These are phyloP conservation scores for Diaporthe velutina DNA, from an alignment of 2,329 filamentous ascomycete species.

Conservation along the genomic window DNA sequence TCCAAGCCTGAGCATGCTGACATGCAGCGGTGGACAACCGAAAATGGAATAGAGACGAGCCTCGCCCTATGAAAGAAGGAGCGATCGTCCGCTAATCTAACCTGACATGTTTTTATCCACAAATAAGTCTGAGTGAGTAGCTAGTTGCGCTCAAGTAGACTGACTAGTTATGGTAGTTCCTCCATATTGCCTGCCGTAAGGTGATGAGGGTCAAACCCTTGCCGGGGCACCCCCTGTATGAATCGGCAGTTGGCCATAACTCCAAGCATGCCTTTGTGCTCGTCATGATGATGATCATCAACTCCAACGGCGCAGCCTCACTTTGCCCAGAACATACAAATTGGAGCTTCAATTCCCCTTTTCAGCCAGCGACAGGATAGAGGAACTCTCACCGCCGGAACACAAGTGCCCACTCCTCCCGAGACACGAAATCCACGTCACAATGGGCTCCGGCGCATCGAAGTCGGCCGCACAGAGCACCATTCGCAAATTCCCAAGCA, in stretches of 20 bases:
- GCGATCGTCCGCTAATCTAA: background rate
- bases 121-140: background rate
- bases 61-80: background rate
- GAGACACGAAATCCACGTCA: background rate
- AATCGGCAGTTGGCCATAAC: background rate
- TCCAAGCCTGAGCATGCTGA: background rate
- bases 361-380: background rate
- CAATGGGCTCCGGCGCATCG: constrained; percentile 39
- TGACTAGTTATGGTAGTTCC: background rate
- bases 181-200: too few relatives aligned
- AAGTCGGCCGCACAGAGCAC: constrained; percentile 38
- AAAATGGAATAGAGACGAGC: background rate
- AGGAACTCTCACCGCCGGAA: too few relatives aligned
- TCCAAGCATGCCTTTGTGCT: constrained; percentile 7
- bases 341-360: background rate
- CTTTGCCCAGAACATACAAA: background rate
- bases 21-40: background rate
- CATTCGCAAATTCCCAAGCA: constrained; percentile 44
- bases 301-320: background rate
- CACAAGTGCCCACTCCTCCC: too few relatives aligned
- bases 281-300: constrained; percentile 34
- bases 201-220: constrained; percentile 6
- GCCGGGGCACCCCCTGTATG: background rate
- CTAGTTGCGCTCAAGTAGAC: too few relatives aligned
- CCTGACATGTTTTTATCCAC: background rate